Conservation (phyloP, 1,284 basidiomycete species). For the Vanrija humicola region DNA sequence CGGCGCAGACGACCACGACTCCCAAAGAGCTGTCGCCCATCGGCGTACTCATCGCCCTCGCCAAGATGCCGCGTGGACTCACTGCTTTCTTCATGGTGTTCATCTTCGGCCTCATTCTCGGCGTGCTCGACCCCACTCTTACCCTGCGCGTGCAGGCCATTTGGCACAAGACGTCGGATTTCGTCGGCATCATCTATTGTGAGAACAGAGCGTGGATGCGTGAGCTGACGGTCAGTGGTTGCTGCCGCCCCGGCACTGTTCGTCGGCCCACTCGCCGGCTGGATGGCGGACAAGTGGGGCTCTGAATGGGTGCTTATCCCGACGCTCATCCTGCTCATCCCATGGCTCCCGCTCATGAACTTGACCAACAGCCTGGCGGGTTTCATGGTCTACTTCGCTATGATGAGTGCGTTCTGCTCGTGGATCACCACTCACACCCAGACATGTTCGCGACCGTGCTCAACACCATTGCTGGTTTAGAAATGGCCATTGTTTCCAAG, state of each 20-base stretch:
- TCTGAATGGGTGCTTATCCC: conserved; percentile 57
- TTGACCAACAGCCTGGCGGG: conserved; percentile 56
- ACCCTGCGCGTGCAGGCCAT: conserved; percentile 61
- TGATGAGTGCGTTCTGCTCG: conserved; percentile 52
- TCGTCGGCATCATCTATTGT: conserved; percentile 65
- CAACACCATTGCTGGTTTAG: conserved; percentile 15
- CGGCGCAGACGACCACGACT: conserved; percentile 18
- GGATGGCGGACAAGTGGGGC: conserved; percentile 60
- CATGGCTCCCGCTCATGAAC: conserved; percentile 63
- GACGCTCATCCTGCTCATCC: conserved; percentile 57
- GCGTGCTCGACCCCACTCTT: conserved; percentile 48
- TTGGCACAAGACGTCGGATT: conserved; percentile 60
- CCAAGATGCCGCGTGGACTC: conserved; percentile 58
- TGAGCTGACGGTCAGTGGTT: conserved; percentile 49
- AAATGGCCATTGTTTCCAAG: conserved; percentile 14
- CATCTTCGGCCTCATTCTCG: conserved; percentile 55
- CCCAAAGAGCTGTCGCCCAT: conserved; percentile 36
- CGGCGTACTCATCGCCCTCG: conserved; percentile 53
- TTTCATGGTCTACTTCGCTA: conserved; percentile 60
- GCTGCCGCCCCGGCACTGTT: conserved; percentile 60
- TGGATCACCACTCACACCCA: conserved; percentile 17
- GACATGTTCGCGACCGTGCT: conserved; percentile 9
- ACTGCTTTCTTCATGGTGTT: conserved; percentile 57
- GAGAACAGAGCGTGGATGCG: background rate
- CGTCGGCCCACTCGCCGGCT: conserved; percentile 64